These are phyloP conservation scores for Boletus semigastroideus DNA, from an alignment of 1,284 basidiomycete species.

Conservation along the genomic window DNA sequence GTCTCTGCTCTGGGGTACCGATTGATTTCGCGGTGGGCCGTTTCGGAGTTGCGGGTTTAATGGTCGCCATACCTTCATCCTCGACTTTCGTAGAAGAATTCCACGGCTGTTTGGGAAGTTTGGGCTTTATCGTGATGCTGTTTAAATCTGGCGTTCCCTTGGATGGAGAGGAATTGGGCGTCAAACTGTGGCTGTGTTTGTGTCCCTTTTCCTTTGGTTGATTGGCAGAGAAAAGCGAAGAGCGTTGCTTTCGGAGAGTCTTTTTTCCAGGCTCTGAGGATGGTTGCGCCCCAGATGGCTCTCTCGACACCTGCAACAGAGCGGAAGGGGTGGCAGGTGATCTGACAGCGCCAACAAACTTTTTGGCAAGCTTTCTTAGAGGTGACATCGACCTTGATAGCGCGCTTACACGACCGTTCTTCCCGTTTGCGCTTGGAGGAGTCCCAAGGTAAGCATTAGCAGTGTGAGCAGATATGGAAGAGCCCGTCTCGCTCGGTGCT, in stretches of 20 bases:
- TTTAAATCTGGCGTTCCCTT: conserved; percentile 37
- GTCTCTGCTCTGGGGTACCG: conserved; percentile 41
- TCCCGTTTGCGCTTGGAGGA: conserved; percentile 51
- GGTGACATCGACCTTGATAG: conserved; percentile 76
- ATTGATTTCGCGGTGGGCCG: conserved; percentile 46
- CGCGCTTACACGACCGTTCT: conserved; percentile 49
- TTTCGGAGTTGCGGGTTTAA: conserved; percentile 52
- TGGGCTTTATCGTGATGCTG: conserved; percentile 45
- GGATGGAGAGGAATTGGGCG: conserved; percentile 62
- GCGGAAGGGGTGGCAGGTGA: conserved; percentile 51
- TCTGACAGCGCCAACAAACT: conserved; percentile 49
- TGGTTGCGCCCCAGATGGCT: conserved; percentile 31
- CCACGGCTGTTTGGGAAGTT: conserved; percentile 55
- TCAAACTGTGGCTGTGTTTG: conserved; percentile 68
- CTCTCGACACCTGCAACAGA: conserved; percentile 33
- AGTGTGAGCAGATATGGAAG: conserved; percentile 59
- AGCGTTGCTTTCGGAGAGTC: conserved; percentile 51
- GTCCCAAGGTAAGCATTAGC: conserved; percentile 62
- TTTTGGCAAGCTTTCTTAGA: conserved; percentile 71
- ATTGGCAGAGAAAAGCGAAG: conserved; percentile 56
- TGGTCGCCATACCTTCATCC: conserved; percentile 45
- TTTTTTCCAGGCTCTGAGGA: conserved; percentile 52
- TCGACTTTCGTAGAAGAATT: conserved; percentile 76
- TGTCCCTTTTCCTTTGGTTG: conserved; percentile 54
- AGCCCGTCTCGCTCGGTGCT: conserved; percentile 63